Base-by-base conservation (phyloP, 345 rosid genomes). In the Melaleuca quinquenervia region DNA sequence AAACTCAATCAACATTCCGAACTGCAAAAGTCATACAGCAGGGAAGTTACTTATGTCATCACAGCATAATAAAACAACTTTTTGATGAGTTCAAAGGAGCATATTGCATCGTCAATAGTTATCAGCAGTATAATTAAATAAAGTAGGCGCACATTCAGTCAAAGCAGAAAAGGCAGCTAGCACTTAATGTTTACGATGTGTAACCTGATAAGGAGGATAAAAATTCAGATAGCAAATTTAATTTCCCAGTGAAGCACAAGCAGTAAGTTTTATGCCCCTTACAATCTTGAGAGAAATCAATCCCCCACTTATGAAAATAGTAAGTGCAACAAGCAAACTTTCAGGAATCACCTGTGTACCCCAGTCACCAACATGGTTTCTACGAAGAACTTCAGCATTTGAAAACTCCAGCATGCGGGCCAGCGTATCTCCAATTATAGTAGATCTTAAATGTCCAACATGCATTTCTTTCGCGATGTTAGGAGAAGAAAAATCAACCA, bases 351-450 rank as follows among this genome's bases (percentile, higher is more conserved):
- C 99, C 98, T 97, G 99, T 85, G 99, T 97, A 82, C 99, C 99
- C 99, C 99, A 97, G 82, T 97, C 99, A 87, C 99, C 99, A 90
- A 97, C 99, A 93, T 97, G 99, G 91, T 97, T 97, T 84, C 99
- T 91, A 32, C 99, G 95, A 54, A 97, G 95, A 87, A 97, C 98
- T 58, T 95, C 95, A 87, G 94, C 98, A 14, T 95, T 92, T 9
- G 99, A 96, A 90, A 88, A 97, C 87, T 97, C 98, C 85, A 97
- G 98, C 96, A 97, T 93, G 53, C 98, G 96, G 36, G 99, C 96
- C 85, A 97, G 86, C 0, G 99, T 93, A 89, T 97, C 99, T 75
- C 99, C 99, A 83, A 97, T 94, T 87, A 97, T 97, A 36, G 99
- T 97, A 82, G 99, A 97, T 87, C 99, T 91, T 70, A 97, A 91